Conservation (phyloP, 1,284 basidiomycete genomes). For the Rugosomyces carneus region DNA sequence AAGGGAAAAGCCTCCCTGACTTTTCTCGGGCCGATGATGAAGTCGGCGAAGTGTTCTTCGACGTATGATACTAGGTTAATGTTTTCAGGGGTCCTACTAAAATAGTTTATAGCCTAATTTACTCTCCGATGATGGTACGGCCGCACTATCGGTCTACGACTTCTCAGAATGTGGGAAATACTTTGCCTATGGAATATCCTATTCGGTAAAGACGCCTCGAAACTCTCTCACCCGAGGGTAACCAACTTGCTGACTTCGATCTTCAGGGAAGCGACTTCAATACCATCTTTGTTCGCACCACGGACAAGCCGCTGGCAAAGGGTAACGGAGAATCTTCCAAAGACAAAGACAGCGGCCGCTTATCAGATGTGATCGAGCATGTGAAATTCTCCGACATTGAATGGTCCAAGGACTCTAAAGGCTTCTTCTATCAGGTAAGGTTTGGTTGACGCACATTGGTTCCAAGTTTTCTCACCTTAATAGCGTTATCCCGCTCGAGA, state of each 20-base stretch:
- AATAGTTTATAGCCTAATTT: slow-evolving; percentile 53
- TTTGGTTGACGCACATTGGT: background rate
- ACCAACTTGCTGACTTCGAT: slow-evolving; percentile 1
- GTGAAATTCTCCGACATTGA: slow-evolving; percentile 70
- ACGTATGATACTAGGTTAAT: slow-evolving; percentile 36
- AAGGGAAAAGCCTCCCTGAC: slow-evolving; percentile 44
- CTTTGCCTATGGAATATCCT: slow-evolving; percentile 73
- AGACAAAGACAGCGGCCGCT: slow-evolving; percentile 48
- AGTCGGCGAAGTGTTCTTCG: slow-evolving; percentile 70
- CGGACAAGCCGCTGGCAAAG: slow-evolving; percentile 48
- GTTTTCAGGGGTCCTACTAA: no score
- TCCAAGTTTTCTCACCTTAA: background rate
- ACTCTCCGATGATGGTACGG: slow-evolving; percentile 69
- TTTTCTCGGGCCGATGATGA: slow-evolving; percentile 38
- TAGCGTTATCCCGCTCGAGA: slow-evolving; percentile 56
- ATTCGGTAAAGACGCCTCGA: slow-evolving; percentile 42
- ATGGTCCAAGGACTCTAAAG: slow-evolving; percentile 74
- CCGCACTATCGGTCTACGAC: slow-evolving; percentile 49
- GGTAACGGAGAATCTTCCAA: slow-evolving; percentile 33
- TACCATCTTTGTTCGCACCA: slow-evolving; percentile 63
- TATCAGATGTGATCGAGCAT: slow-evolving; percentile 63
- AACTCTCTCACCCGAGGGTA: background rate
- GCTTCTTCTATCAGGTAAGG: slow-evolving; percentile 77
- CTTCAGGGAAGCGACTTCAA: slow-evolving; percentile 69
- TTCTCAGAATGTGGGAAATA: slow-evolving; percentile 67